These are phyloP conservation scores for Lupinus albus DNA, from an alignment of 306 rosid species.

Conservation along the genomic window DNA sequence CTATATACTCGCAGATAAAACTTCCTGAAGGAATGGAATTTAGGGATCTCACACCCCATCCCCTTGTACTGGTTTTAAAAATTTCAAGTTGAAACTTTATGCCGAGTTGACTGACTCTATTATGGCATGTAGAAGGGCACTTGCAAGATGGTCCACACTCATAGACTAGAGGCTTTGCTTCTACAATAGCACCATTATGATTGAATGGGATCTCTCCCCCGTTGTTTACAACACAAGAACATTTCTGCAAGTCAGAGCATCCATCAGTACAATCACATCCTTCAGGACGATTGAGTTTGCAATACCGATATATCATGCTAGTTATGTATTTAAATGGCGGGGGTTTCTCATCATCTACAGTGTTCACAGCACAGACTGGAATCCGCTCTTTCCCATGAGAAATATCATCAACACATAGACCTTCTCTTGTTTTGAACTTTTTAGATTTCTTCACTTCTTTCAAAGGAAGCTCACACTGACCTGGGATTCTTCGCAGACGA, in stretches of 20 bases:
- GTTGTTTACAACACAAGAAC: conserved; percentile 73
- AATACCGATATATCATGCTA: conserved; percentile 68
- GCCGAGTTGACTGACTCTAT: conserved; percentile 83
- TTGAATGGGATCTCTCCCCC: conserved; percentile 89
- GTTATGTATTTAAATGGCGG: conserved; percentile 75
- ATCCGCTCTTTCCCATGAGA: conserved; percentile 74
- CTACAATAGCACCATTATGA: conserved; percentile 79
- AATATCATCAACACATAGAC: conserved; percentile 72
- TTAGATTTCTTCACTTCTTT: conserved; percentile 75
- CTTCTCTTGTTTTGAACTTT: conserved; percentile 66
- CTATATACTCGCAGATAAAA: conserved; percentile 85
- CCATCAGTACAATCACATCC: conserved; percentile 71
- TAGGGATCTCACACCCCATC: conserved; percentile 97
- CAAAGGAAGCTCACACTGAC: conserved; percentile 90
- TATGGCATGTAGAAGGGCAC: conserved; percentile 79
- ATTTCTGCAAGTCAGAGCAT: conserved; percentile 75
- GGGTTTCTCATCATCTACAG: conserved; percentile 77
- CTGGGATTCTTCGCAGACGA: conserved; percentile 65
- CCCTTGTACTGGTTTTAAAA: conserved; percentile 75
- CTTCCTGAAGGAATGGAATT: conserved; percentile 92
- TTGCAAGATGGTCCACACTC: conserved; percentile 86
- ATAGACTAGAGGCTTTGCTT: conserved; percentile 79
- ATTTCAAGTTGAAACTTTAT: conserved; percentile 81
- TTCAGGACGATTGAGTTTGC: conserved; percentile 49
- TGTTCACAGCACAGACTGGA: conserved; percentile 83